These are phyloP conservation scores for Macadamia integrifolia DNA, from an alignment of 164 flowering plant genomes.

Conservation along the genomic window DNA sequence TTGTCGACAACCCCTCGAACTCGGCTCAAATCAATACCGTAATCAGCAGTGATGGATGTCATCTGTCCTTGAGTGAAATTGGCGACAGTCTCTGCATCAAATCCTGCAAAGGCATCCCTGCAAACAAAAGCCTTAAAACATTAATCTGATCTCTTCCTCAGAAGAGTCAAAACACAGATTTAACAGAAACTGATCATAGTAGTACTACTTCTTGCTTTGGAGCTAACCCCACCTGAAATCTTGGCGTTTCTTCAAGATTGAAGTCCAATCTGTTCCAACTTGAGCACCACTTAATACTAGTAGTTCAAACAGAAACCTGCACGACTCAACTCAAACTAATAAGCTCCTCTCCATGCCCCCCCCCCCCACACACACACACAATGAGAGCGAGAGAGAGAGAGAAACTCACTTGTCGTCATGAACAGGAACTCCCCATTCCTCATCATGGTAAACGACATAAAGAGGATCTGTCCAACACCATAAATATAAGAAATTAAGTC, in stretches of 20 bases:
- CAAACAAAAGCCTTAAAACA: background rate
- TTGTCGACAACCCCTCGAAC: conserved; percentile 83
- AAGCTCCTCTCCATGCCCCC: background rate
- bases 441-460: conserved; percentile 85
- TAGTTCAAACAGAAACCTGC: conserved; percentile 78
- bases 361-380: too few species aligned
- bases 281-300: conserved; percentile 75
- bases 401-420: conserved; percentile 70
- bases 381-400: conserved; percentile 18
- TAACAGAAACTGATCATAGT: background rate
- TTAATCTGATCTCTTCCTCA: background rate
- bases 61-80: conserved; percentile 59
- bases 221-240: conserved; percentile 50
- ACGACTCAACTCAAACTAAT: background rate
- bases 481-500: too few species aligned
- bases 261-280: conserved; percentile 91
- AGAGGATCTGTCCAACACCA: conserved; percentile 51
- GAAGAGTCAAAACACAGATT: background rate
- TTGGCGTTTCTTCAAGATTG: conserved; percentile 72
- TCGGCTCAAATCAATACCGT: conserved; percentile 53
- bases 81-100: conserved; percentile 65
- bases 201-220: too few species aligned
- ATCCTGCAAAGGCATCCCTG: conserved; percentile 78
- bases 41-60: conserved; percentile 36
- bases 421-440: conserved; percentile 95